Evolutionary conservation across 2,329 filamentous ascomycete species (phyloP), one percentile per base, ranked within the genome.

Genomic region (Alternaria hordeiaustralica): DNA sequence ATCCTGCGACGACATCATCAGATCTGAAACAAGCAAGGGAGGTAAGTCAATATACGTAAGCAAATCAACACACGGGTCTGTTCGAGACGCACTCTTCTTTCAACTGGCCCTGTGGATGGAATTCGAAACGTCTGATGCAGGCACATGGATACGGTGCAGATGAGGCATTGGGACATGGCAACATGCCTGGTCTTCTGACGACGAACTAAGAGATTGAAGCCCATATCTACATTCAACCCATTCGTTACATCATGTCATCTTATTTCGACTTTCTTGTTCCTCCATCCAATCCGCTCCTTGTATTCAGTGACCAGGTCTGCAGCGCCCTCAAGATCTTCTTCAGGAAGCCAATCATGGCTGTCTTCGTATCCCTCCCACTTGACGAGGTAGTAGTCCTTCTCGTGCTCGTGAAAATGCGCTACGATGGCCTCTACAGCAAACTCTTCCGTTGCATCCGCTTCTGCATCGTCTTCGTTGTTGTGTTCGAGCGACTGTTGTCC

Each of bases 281-380:
- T 68, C 56, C 33, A 55, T 23, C 58, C 46, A 1, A 71, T 8
- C n/a, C 28, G 58, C 15, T 66, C 50, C 10, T 75, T 65, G 44
- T 78, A 79, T 26, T 71, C 71, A 0, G 57, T 26, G 9, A 79
- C 67, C 43, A 79, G 10, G 44, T 78, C 75, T 2, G 43, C 13
- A 1, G 76, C 75, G 5, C 75, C 72, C 3, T 61, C 66, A 8
- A 79, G 64, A 20, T 77, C 71, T 11, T 71, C 69, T 54, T 73
- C 72, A 0, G 69, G 36, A 5, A 78, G 57, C 76, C 77, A 79
- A 49, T 77, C 75, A n/a, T 70, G 64, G 3, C 68, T 70, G 26
- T 78, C 72, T 8, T 75, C 68, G 45, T 75, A 76, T 2, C 74
- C 76, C 21, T 74, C 70, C 77, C 77, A 79, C 41, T 77, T 78